phyloP scores from a whole-genome alignment of 2,329 filamentous ascomycete genomes.

The Cercospora sesami region DNA sequence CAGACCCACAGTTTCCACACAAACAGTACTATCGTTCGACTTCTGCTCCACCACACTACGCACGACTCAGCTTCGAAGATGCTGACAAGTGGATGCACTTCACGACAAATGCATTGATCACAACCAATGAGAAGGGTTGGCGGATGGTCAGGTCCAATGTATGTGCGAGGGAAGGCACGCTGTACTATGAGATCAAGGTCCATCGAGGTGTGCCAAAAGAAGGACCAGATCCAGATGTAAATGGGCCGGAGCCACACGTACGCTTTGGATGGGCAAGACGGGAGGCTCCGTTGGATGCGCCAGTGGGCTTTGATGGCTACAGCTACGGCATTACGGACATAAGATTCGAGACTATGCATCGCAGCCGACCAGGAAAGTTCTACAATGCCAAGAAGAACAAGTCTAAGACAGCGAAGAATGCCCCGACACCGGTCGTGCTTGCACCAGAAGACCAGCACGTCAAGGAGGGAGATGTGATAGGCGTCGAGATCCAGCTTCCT shows the following conservation, averaged over 20 bases:
- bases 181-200: slow-evolving; percentile 93
- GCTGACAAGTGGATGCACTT: slow-evolving; percentile 82
- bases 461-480: slow-evolving; percentile 87
- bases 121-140: slow-evolving; percentile 91
- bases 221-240: slow-evolving; percentile 43
- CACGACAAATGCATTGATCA: slow-evolving; percentile 65
- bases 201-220: slow-evolving; percentile 67
- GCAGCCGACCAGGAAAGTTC: slow-evolving; percentile 90
- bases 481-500: slow-evolving; percentile 86
- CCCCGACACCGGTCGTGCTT: slow-evolving; percentile 40
- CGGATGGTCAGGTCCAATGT: slow-evolving; percentile 89
- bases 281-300: slow-evolving; percentile 78
- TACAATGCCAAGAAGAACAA: slow-evolving; percentile 47
- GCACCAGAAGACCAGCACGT: slow-evolving; percentile 65
- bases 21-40: slow-evolving; percentile 87
- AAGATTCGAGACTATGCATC: slow-evolving; percentile 86
- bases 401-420: slow-evolving; percentile 43
- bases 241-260: slow-evolving; percentile 59
- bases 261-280: slow-evolving; percentile 83
- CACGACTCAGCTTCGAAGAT: slow-evolving; percentile 91
- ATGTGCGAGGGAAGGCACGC: slow-evolving; percentile 80
- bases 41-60: slow-evolving; percentile 77
- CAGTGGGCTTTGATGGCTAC: slow-evolving; percentile 85
- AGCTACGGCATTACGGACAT: slow-evolving; percentile 92
- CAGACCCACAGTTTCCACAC: slow-evolving; percentile 81